A percentile compares a stretch with the other conserved stretches of the same genome.
Conservation (phyloP, 768 basidiomycete genomes). For the Erythrobasidium yunnanense region DNA sequence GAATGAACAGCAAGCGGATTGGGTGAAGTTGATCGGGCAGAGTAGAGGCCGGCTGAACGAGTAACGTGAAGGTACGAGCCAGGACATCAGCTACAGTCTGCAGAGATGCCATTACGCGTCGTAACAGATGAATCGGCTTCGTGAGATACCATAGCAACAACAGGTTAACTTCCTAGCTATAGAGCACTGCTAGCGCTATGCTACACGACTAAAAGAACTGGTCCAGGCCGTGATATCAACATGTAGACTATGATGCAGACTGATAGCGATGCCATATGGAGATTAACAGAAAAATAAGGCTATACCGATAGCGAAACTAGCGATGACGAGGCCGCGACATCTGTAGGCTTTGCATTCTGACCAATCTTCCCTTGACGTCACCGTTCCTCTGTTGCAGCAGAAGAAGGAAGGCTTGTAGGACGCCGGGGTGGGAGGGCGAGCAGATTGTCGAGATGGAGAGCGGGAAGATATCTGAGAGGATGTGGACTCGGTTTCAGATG, state of each 20-base stretch:
- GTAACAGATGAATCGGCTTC: too few species aligned
- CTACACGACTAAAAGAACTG: too few species aligned
- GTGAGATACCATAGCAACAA: too few species aligned
- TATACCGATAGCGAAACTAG: neutral
- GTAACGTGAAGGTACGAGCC: neutral
- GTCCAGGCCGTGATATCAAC: too few species aligned
- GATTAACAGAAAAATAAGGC: conserved; percentile 16
- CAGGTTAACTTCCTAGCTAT: too few species aligned
- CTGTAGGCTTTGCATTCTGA: neutral
- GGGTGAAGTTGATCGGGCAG: neutral
- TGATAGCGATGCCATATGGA: neutral
- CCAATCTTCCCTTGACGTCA: neutral
- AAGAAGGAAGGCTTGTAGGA: neutral
- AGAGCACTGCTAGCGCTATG: too few species aligned
- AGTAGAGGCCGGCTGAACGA: neutral
- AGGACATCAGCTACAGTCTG: too few species aligned
- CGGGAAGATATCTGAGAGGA: neutral
- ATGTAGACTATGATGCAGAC: neutral
- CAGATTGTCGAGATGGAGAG: neutral
- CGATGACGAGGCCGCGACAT: conserved; percentile 1
- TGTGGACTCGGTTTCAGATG: neutral
- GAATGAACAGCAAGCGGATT: too few species aligned
- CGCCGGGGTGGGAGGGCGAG: neutral
- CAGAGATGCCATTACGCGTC: too few species aligned
- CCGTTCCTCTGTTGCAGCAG: neutral